phyloP scores from a whole-genome alignment of 768 basidiomycete genomes.

The Hypholoma fasciculare region DNA sequence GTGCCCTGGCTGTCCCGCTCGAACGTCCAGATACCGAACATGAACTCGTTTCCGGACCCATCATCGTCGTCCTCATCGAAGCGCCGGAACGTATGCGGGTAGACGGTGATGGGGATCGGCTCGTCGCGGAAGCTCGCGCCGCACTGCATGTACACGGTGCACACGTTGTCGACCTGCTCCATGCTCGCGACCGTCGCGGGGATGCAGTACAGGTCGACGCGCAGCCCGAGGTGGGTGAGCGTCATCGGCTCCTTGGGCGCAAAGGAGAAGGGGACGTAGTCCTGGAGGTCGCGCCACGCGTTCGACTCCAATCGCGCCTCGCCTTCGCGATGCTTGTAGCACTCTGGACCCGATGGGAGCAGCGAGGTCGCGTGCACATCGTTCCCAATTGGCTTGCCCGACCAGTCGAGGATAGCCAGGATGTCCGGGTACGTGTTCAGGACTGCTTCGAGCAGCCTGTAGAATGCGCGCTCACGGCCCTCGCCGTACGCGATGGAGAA shows the following conservation, averaged over 20 bases:
- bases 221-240: slow-evolving; percentile 12
- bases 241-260: slow-evolving; percentile 10
- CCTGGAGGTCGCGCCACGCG: slow-evolving; percentile 1
- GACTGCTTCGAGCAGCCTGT: slow-evolving; percentile 9
- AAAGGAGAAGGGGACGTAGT: slow-evolving; percentile 8
- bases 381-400: slow-evolving; percentile 6
- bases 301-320: not conserved
- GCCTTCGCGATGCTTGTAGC: not conserved
- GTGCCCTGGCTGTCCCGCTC: slow-evolving; percentile 6
- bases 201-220: slow-evolving; percentile 4
- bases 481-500: slow-evolving; percentile 14
- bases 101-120: slow-evolving; percentile 1
- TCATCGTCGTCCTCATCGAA: slow-evolving; percentile 2
- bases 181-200: not conserved
- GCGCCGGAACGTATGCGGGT: slow-evolving; percentile 1
- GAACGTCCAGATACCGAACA: slow-evolving; percentile 12
- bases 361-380: slow-evolving; percentile 7
- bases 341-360: slow-evolving; percentile 11
- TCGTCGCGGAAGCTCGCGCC: slow-evolving; percentile 2
- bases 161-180: not conserved
- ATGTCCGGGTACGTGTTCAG: slow-evolving; percentile 7
- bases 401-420: slow-evolving; percentile 11
- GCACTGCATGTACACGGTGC: slow-evolving; percentile 2
- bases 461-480: slow-evolving; percentile 13
- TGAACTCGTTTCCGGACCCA: slow-evolving; percentile 6